Conservation (phyloP, 805 yeast species). For the Dipodascus albidus region DNA sequence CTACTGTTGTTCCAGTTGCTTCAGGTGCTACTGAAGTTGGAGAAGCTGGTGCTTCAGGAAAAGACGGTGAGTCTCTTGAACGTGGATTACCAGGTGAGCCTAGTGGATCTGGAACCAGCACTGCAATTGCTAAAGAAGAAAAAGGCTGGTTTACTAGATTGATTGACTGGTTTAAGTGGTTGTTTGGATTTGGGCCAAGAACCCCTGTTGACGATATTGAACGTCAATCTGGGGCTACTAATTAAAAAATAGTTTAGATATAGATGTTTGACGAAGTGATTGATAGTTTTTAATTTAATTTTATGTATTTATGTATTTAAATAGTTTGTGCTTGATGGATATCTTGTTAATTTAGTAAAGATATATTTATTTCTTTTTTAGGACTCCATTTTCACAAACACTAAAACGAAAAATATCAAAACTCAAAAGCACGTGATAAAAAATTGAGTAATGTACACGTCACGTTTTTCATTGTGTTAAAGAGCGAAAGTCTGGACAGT, state of each 20-base stretch:
- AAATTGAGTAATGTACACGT: background rate
- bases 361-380: no score
- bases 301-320: background rate
- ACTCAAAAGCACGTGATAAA: background rate
- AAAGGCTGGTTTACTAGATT: background rate
- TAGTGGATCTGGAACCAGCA: background rate
- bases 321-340: no score
- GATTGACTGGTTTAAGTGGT: conserved; percentile 1
- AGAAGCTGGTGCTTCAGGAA: no score
- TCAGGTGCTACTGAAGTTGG: background rate
- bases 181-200: background rate
- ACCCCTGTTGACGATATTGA: background rate
- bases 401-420: background rate
- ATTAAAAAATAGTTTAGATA: no score
- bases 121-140: background rate
- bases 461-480: background rate
- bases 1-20: background rate
- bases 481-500: background rate
- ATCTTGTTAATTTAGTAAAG: background rate
- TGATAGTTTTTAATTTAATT: no score
- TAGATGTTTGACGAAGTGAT: no score
- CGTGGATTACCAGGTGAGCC: background rate
- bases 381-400: background rate
- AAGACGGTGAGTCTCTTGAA: no score
- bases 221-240: no score